Base-by-base conservation (phyloP, 495 filamentous ascomycete genomes). In the Daldinia caldariorum region DNA sequence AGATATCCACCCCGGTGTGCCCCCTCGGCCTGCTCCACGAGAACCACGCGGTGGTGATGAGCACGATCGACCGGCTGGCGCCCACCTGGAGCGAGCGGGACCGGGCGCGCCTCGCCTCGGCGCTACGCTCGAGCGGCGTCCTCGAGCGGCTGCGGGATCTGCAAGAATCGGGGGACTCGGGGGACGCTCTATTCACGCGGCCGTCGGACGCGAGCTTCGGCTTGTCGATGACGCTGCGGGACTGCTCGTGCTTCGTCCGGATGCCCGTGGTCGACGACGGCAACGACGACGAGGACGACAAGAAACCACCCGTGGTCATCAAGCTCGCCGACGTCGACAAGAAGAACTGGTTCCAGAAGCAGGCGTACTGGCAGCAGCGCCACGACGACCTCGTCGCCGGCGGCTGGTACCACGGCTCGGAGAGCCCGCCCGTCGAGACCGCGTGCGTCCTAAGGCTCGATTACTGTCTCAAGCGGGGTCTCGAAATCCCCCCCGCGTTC, bases 311-410 rank as follows among this genome's bases (percentile, higher is more conserved):
- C 0, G 84, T 95, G 0, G 90, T 94, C 74, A 90, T 92, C 39
- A 87, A 90, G 55, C 80, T 99, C 2, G 94, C 90, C 0, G 95
- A 99, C 78, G 81, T 97, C 47, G 95, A 99, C 77, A 83, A 92
- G 71, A 99, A 99, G 81, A 89, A 87, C n/a, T 80, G 85, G 13
- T 81, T 82, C 4, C 87, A 84, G 12, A 97, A 97, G 79, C 77
- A 88, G 45, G 74, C 80, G 26, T 91, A 94, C 69, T 99, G 95
- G 95, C 77, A 81, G 64, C 79, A 79, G 6, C 77, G 86, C 4
- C 94, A 97, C 79, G 69, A 73, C 55, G 76, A 78, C 14, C 75
- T 97, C 61, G 84, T 89, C 55, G 79, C 87, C 0, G 89, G 85
- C 9, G 93, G 92, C 12, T 97, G 91, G 88, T 97, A 97, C 78